Base-by-base conservation (phyloP, 2,329 filamentous ascomycete species). In the Claviceps africana region DNA sequence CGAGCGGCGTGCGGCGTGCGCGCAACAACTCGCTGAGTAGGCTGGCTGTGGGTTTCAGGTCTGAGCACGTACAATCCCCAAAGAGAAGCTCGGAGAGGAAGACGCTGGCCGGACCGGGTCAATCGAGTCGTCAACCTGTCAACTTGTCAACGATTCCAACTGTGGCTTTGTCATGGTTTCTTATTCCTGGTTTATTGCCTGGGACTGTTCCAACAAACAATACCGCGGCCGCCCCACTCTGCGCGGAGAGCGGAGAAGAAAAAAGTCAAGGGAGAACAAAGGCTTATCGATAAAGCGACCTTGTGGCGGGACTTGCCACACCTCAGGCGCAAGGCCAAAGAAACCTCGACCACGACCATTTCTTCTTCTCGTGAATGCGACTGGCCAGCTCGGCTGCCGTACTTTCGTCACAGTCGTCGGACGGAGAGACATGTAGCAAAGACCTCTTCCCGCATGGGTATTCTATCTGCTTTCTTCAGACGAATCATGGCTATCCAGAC, bases 401-500 rank as follows among this genome's bases (percentile, higher is more conserved):
- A 19, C 8, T 33, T n/a, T 9, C 11, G 30, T 40, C 33, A 50
- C n/a, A 17, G 22, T 30, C 19, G 15, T 51, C 8, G 22, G 25
- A 22, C 47, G 25, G 25, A 25, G 35, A 48, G 53, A 55, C 55
- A 59, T 60, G 58, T 53, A 58, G 53, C 4, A 19, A 44, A 22
- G 3, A 28, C 30, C 5, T n/a, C 47, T 40, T 5, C 40, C 30
- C 31, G 25, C 22, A 47, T 52, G 40, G 62, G 55, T 49, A 70
- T 71, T 64, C 59, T 67, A 46, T 58, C 53, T 37, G 61, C 58
- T 48, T 53, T 64, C 21, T 49, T 75, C 49, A 71, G 70, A 67
- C 68, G 72, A 67, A 72, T 69, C 64, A 86, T 85, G 80, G 73
- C 76, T 61, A 67, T 75, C 52, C 69, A 72, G 60, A 61, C 73